Evolutionary conservation across 306 rosid species (phyloP).

Genomic region (Lathyrus tuberosus): DNA sequence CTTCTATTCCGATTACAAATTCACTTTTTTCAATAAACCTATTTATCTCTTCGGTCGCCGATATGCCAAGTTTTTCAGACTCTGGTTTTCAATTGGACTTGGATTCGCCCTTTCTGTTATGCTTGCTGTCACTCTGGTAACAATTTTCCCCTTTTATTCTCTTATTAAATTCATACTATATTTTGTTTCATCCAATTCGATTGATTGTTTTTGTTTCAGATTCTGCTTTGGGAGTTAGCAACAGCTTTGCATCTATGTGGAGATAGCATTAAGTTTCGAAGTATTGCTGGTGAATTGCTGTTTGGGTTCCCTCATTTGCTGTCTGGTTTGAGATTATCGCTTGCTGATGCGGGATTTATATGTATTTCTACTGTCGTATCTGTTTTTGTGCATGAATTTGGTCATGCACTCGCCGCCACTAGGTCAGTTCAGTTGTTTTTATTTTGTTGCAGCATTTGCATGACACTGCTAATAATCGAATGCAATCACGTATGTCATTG

Average conservation of each 20-base stretch:
- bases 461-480: background rate
- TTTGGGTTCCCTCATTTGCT: constrained; percentile 58
- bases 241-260: constrained; percentile 50
- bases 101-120: background rate
- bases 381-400: constrained; percentile 71
- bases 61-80: background rate
- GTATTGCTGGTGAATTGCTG: constrained; percentile 39
- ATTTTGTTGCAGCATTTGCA: background rate
- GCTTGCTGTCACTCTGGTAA: background rate
- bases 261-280: constrained; percentile 35
- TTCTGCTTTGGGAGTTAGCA: constrained; percentile 64
- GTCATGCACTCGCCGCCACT: constrained; percentile 84
- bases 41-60: background rate
- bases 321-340: constrained; percentile 48
- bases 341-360: constrained; percentile 58
- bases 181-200: background rate
- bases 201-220: constrained; percentile 39
- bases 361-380: constrained; percentile 66
- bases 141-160: background rate
- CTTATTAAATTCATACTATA: too few relatives aligned
- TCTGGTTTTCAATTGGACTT: constrained; percentile 6
- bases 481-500: too few relatives aligned
- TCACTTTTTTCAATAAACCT: background rate
- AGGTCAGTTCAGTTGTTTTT: constrained; percentile 59
- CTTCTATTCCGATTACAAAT: constrained; percentile 11